These are phyloP conservation scores for Ceratocystis ficicola DNA, from an alignment of 2,329 filamentous ascomycete species.

Conservation along the genomic window DNA sequence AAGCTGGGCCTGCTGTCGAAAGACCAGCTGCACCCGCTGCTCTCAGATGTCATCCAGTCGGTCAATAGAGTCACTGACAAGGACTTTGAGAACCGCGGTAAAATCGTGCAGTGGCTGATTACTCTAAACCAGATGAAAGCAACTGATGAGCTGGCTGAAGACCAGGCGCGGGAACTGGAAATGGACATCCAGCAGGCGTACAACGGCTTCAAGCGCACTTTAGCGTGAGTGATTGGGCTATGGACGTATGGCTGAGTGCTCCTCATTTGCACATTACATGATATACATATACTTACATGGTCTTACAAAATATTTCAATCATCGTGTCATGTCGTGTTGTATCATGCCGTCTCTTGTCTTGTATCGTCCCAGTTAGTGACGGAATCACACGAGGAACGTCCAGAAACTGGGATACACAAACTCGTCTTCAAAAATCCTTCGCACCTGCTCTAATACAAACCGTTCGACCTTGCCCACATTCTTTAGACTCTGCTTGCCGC, in stretches of 20 bases:
- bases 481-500: slow-evolving; percentile 87
- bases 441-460: slow-evolving; percentile 91
- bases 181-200: slow-evolving; percentile 93
- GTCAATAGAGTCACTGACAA: slow-evolving; percentile 94
- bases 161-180: slow-evolving; percentile 77
- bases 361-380: slow-evolving; percentile 19
- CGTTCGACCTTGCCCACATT: slow-evolving; percentile 98
- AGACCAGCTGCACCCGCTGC: slow-evolving; percentile 85
- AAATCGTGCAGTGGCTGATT: slow-evolving; percentile 98
- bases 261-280: neutral
- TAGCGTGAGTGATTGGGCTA: slow-evolving; percentile 39
- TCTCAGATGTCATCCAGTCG: slow-evolving; percentile 91
- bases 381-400: slow-evolving; percentile 70
- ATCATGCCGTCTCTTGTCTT: neutral
- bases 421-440: slow-evolving; percentile 95
- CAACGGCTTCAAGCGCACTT: slow-evolving; percentile 75
- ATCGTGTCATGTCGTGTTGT: neutral
- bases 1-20: slow-evolving; percentile 87
- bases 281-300: slow-evolving; percentile 3
- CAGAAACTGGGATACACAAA: slow-evolving; percentile 98
- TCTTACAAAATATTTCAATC: neutral
- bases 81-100: slow-evolving; percentile 88
- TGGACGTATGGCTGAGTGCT: neutral
- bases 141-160: slow-evolving; percentile 75
- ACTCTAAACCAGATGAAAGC: slow-evolving; percentile 96